Evolutionary conservation across 768 basidiomycete species (phyloP).

Genomic region (Auriscalpium microsporum): DNA sequence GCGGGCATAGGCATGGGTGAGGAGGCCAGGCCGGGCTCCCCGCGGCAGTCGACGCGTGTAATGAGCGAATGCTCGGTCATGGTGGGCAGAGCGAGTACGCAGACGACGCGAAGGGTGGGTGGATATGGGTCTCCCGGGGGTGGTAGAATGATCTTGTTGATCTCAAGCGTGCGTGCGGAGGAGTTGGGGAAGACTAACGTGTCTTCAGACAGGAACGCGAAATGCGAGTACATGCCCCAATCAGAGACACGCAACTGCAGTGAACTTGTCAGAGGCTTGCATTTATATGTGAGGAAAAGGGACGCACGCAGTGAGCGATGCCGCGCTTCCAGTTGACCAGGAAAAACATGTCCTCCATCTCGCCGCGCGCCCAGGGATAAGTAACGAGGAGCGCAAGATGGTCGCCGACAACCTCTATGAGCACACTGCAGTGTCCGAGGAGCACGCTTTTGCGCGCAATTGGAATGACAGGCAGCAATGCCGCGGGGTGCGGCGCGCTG

Average conservation of each 20-base stretch:
- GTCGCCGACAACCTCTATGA: conserved; percentile 13
- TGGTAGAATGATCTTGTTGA: conserved; percentile 6
- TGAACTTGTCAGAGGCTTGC: background rate
- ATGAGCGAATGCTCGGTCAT: conserved; percentile 8
- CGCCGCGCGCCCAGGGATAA: conserved; percentile 4
- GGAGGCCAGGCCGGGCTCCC: conserved; percentile 19
- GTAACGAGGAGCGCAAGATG: conserved; percentile 9
- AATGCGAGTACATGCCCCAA: conserved; percentile 16
- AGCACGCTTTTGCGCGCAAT: conserved; percentile 2
- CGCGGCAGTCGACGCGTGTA: conserved; percentile 20
- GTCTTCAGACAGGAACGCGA: conserved; percentile 20
- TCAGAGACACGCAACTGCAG: conserved; percentile 7
- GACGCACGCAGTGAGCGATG: conserved; percentile 15
- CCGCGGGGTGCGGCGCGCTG: conserved; percentile 8
- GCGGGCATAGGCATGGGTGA: background rate
- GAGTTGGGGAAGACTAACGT: conserved; percentile 20
- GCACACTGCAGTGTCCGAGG: conserved; percentile 3
- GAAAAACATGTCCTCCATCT: conserved; percentile 11
- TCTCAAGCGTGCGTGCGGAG: conserved; percentile 14
- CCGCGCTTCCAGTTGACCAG: conserved; percentile 24
- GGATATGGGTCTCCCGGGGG: background rate
- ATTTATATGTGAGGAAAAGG: background rate
- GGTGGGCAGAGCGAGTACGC: conserved; percentile 15
- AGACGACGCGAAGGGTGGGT: conserved; percentile 7
- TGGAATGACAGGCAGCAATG: conserved; percentile 5